Evolutionary conservation across 495 filamentous ascomycete genomes (phyloP).

Genomic region (Xylaria palmicola): DNA sequence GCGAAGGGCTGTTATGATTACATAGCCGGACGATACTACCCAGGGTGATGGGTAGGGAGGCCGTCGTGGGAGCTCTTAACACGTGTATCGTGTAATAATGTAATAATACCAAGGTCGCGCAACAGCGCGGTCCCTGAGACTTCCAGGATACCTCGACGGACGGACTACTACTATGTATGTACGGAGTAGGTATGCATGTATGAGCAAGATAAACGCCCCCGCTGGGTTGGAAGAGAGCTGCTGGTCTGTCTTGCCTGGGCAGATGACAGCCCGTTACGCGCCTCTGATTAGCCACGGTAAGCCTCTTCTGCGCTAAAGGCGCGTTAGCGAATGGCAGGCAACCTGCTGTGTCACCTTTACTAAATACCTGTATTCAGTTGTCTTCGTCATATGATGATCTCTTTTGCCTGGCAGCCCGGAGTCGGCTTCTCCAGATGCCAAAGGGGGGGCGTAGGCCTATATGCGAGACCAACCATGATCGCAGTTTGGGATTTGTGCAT

Average conservation of each 20-base stretch:
- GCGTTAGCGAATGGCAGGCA: slow-evolving; percentile 16
- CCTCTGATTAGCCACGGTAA: slow-evolving; percentile 5
- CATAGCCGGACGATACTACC: neutral
- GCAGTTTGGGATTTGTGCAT: neutral
- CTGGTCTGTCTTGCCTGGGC: neutral
- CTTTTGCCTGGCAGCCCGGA: neutral
- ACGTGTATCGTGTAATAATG: neutral
- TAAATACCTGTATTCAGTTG: neutral
- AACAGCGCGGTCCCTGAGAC: neutral
- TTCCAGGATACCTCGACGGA: neutral
- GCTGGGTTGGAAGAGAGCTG: neutral
- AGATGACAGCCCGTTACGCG: slow-evolving; percentile 1
- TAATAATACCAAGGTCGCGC: neutral
- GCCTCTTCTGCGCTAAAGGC: slow-evolving; percentile 1
- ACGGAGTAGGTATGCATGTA: no score
- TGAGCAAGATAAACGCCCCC: neutral
- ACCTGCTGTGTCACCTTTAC: slow-evolving; percentile 7
- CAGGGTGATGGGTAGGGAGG: no score
- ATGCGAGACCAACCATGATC: neutral
- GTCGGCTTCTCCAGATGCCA: neutral
- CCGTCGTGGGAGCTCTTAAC: neutral
- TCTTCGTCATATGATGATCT: slow-evolving; percentile 16
- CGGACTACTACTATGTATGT: neutral
- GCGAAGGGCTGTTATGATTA: slow-evolving; percentile 12
- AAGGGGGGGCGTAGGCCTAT: no score